A percentile compares a stretch with the other conserved stretches of the same genome.
phyloP scores from a whole-genome alignment of 2,329 filamentous ascomycete species.

The Lachnellula cervina region DNA sequence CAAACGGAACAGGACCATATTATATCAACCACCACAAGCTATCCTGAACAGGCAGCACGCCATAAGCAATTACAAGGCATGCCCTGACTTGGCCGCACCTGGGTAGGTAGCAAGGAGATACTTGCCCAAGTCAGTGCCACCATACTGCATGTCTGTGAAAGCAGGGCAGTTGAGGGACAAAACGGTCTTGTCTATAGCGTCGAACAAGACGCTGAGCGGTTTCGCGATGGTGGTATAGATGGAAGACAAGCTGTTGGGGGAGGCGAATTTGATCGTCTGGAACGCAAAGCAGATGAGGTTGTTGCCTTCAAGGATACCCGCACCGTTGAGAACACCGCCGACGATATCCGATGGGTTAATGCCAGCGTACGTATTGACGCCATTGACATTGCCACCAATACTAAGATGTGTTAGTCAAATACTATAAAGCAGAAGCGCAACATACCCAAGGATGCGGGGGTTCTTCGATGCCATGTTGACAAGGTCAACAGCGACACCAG shows the following conservation, averaged over 20 bases:
- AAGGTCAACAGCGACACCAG: conserved; percentile 38
- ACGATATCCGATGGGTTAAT: conserved; percentile 39
- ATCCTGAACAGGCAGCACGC: too few relatives aligned
- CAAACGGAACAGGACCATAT: too few relatives aligned
- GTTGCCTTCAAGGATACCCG: conserved; percentile 41
- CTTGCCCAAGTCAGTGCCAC: neutral
- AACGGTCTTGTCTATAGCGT: conserved; percentile 28
- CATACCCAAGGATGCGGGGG: conserved; percentile 35
- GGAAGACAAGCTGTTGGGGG: conserved; percentile 38
- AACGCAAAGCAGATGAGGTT: conserved; percentile 42
- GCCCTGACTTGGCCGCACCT: too few relatives aligned
- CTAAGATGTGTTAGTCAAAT: too few relatives aligned
- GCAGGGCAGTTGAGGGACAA: conserved; percentile 30
- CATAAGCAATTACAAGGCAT: too few relatives aligned
- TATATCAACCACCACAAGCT: too few relatives aligned
- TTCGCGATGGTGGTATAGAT: conserved; percentile 34
- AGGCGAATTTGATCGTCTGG: conserved; percentile 35
- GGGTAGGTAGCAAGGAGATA: too few relatives aligned
- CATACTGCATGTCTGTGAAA: conserved; percentile 22
- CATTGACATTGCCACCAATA: conserved; percentile 48
- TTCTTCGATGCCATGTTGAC: conserved; percentile 36
- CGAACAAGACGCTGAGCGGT: conserved; percentile 30
- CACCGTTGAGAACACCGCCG: conserved; percentile 40
- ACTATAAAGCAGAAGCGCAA: too few relatives aligned
- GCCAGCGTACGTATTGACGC: conserved; percentile 45